Base-by-base conservation (phyloP, 179 eudicot genomes). In the Silene noctiflora region DNA sequence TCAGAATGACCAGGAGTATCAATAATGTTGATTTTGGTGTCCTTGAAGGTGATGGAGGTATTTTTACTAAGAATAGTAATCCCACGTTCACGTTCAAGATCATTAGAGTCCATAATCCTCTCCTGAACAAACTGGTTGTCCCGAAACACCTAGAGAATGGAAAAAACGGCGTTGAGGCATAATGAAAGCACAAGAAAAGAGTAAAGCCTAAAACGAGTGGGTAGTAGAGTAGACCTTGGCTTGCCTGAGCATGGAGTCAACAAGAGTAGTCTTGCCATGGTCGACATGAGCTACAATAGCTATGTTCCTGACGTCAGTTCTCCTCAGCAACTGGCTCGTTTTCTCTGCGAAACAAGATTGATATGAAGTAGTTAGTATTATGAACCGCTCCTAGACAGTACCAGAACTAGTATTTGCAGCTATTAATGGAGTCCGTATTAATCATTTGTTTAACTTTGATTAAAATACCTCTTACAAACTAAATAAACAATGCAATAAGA, bases 1-100 rank as follows among this genome's bases (percentile, higher is more conserved):
- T 95, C 99, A 67, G 99, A 95, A 80, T 95, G 99, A 9, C 99
- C 99, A 58, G 99, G 99, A 73, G 99, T 95, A 77, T 95, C 99
- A 76, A 95, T 95, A 29, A 95, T 95, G 81, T 95, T 95, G 58
- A 95, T 88, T 81, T 95, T 95, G 72, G 92, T 88, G 74, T 93
- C 96, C 71, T 91, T 89, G 74, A 86, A 95, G 10, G 88, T 76
- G 76, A 95, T 91, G 51, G 99, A 93, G 44, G 99, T 95, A 83
- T 95, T 95, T 75, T 95, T 95, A 87, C 98, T 95, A 55, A 95
- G 90, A 9, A 95, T 95, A 24, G 99, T 95, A 76, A 95, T 95
- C 75, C 99, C 99, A 71, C 99, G 88, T 87, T 95, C 99, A 64
- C 99, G 97, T 78, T 93, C 98, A 58, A 95, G 88, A 80, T 93